These are phyloP conservation scores for Iberis pinnata DNA, from an alignment of 345 rosid genomes.

Conservation along the genomic window DNA sequence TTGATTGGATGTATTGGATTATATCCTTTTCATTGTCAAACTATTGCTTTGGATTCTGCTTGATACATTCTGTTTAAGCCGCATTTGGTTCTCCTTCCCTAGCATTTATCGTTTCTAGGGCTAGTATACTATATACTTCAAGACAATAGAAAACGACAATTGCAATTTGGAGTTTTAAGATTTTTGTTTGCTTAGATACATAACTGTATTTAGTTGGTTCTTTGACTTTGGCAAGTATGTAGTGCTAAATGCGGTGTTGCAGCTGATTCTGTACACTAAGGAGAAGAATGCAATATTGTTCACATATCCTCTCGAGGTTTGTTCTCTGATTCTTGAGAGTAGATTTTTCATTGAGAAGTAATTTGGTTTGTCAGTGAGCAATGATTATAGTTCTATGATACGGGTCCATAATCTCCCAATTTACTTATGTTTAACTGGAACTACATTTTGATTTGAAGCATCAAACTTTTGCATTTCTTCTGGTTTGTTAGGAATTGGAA, in stretches of 20 bases:
- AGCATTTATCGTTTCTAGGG: neutral
- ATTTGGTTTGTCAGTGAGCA: too few relatives aligned
- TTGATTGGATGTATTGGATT: conserved; percentile 76
- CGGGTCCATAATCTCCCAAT: too few relatives aligned
- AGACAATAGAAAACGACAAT: too few relatives aligned
- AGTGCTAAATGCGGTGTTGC: conserved; percentile 71
- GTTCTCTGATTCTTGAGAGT: conserved; percentile 18
- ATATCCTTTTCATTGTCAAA: conserved; percentile 66
- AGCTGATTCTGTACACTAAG: conserved; percentile 72
- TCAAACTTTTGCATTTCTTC: too few relatives aligned
- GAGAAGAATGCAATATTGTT: conserved; percentile 89
- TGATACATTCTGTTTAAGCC: too few relatives aligned
- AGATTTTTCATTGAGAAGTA: neutral
- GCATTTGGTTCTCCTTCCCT: neutral
- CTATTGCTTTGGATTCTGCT: conserved; percentile 3
- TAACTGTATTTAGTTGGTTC: too few relatives aligned
- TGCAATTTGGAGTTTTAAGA: too few relatives aligned
- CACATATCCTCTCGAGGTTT: conserved; percentile 85
- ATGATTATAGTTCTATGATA: too few relatives aligned
- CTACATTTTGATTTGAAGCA: too few relatives aligned
- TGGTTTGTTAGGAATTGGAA: too few relatives aligned
- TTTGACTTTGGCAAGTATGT: conserved; percentile 86
- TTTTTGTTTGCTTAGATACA: neutral
- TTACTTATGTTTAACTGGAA: too few relatives aligned
- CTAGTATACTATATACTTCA: too few relatives aligned